Evolutionary conservation across 768 basidiomycete genomes (phyloP), one percentile per base, ranked within the genome.

Genomic region (Nidula microcarpa): DNA sequence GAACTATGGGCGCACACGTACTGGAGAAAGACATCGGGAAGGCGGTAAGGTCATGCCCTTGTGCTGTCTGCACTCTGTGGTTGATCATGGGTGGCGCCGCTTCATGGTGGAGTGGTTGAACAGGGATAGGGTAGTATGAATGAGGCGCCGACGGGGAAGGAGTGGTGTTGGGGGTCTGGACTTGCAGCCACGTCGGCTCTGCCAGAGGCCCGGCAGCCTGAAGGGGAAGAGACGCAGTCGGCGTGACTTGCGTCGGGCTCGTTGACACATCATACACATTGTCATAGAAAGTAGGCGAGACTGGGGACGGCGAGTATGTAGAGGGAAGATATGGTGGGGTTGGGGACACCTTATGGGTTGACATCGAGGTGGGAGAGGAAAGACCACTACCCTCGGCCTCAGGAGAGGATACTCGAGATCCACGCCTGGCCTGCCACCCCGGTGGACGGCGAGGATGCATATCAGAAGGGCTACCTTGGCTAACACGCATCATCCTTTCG

Each of bases 371-470:
- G 34, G 63, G 53, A 2, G 62, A 60, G 37, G 61, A 53, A 35
- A 60, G 47, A 14, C 50, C 51, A 34, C 72, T 73, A 47, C 59
- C 61, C 51, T 76, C 70, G 37, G 23, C 23, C 23, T 23, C 23
- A 23, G 74, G 71, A 33, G 74, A 72, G 11, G 73, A 71, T 48
- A 73, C 34, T 18, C 65, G 65, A 49, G 73, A 69, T 13, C 65
- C 65, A 49, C 68, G 63, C 45, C 66, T 1, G 10, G 14, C 64
- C 33, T 66, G 59, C 62, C 68, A 60, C 34, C 57, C 57, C 54
- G 53, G 54, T 43, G 60, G 64, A 47, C 63, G 68, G 52, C 66
- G 64, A 35, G 66, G 49, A 53, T 68, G 65, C 52, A 58, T 49
- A 55, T 74, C 66, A 43, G 66, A 66, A 33, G 70, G 68, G 47